A percentile compares a stretch with the other conserved stretches of the same genome.
These are phyloP conservation scores for Geum urbanum DNA, from an alignment of 306 rosid genomes.

Conservation along the genomic window DNA sequence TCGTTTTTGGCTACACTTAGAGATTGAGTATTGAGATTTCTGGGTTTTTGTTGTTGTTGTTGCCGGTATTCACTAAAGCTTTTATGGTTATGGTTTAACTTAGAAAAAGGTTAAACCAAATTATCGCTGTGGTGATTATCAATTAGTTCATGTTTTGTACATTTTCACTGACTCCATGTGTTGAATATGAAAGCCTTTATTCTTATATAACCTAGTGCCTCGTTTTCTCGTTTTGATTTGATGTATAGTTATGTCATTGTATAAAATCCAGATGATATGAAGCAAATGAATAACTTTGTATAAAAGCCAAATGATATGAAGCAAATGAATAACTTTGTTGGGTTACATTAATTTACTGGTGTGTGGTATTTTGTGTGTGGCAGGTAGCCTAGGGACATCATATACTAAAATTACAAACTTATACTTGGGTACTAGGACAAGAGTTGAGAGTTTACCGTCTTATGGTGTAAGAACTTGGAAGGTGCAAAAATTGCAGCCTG, in stretches of 20 bases:
- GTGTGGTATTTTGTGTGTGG: slow-evolving; percentile 18
- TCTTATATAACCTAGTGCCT: not conserved
- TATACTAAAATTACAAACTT: slow-evolving; percentile 42
- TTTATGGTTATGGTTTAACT: too few relatives aligned
- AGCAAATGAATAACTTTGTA: too few relatives aligned
- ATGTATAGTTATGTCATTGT: not conserved
- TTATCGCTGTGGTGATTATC: not conserved
- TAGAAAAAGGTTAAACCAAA: too few relatives aligned
- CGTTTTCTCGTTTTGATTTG: not conserved
- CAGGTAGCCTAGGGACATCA: slow-evolving; percentile 66
- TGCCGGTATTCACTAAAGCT: too few relatives aligned
- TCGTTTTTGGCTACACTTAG: not conserved
- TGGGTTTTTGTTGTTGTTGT: slow-evolving; percentile 1
- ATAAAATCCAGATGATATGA: too few relatives aligned
- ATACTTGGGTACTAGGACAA: slow-evolving; percentile 31
- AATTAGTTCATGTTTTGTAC: not conserved
- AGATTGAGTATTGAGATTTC: slow-evolving; percentile 11
- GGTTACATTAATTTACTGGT: not conserved
- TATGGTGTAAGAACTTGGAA: slow-evolving; percentile 50
- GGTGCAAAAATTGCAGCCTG: slow-evolving; percentile 36
- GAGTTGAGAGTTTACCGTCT: slow-evolving; percentile 33
- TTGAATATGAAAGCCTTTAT: not conserved
- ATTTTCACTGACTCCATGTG: not conserved
- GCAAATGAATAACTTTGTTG: slow-evolving; percentile 12
- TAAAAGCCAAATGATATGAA: slow-evolving; percentile 11